Conservation (phyloP, 1,284 basidiomycete species). For the Naganishia liquefaciens region DNA sequence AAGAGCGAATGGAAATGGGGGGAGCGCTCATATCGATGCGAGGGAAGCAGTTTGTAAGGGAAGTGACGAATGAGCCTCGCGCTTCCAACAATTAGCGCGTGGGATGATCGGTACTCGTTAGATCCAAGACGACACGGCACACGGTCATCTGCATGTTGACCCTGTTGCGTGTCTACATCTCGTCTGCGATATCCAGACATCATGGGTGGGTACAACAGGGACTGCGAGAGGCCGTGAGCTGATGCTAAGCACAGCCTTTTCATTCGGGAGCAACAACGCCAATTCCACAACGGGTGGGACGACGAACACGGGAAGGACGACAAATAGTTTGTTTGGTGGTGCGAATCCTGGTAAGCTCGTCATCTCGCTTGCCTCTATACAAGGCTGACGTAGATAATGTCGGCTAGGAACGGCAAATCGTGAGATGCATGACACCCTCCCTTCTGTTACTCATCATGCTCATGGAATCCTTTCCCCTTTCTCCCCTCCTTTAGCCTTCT, state of each 20-base stretch:
- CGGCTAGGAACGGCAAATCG: neutral
- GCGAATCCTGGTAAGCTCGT: conserved; percentile 2
- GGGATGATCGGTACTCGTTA: neutral
- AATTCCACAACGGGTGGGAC: neutral
- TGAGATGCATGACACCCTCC: neutral
- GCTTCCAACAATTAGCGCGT: conserved; percentile 4
- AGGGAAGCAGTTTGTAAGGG: neutral
- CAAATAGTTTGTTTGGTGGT: conserved; percentile 14
- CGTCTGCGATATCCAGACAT: neutral
- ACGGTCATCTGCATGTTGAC: neutral
- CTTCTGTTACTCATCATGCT: neutral
- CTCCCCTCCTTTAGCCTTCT: conserved; percentile 5
- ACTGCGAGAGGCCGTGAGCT: neutral
- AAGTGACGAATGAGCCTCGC: neutral
- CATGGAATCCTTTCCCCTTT: neutral
- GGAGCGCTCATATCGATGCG: neutral
- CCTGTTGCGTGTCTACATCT: neutral
- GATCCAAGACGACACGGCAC: neutral
- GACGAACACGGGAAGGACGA: conserved; percentile 4
- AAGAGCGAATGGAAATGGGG: neutral
- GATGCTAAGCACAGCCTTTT: conserved; percentile 8
- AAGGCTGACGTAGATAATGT: neutral
- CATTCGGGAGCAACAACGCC: conserved; percentile 25
- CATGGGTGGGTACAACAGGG: conserved; percentile 9
- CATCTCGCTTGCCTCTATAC: neutral